These are phyloP conservation scores for Canariomyces notabilis DNA, from an alignment of 2,329 filamentous ascomycete genomes.

Conservation along the genomic window DNA sequence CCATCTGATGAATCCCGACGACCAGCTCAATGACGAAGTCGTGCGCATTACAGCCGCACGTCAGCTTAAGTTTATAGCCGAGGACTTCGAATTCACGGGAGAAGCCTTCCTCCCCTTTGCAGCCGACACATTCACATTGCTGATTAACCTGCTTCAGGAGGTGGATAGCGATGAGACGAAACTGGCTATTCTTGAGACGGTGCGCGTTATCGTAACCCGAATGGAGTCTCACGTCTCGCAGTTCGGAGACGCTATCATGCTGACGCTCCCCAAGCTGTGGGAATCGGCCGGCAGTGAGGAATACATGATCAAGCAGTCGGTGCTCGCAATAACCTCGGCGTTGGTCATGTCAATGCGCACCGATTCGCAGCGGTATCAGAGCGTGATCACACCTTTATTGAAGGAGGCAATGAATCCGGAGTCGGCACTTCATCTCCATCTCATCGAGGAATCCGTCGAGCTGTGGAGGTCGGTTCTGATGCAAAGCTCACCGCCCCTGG, in stretches of 20 bases:
- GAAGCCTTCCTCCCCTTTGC: conserved; percentile 74
- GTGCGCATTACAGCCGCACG: conserved; percentile 87
- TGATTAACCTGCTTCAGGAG: conserved; percentile 74
- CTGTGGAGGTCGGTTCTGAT: conserved; percentile 75
- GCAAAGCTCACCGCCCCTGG: conserved; percentile 58
- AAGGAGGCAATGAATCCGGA: conserved; percentile 70
- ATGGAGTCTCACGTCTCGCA: conserved; percentile 67
- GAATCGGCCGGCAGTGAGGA: conserved; percentile 72
- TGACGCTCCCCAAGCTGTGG: conserved; percentile 77
- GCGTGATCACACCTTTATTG: conserved; percentile 76
- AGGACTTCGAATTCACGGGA: conserved; percentile 77
- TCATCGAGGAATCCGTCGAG: conserved; percentile 88
- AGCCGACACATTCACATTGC: conserved; percentile 62
- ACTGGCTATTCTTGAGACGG: conserved; percentile 81
- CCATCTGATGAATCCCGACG: conserved; percentile 72
- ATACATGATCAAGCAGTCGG: conserved; percentile 89
- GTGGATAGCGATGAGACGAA: conserved; percentile 84
- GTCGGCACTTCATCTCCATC: conserved; percentile 70
- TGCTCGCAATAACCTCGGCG: conserved; percentile 78
- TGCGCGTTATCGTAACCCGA: conserved; percentile 72
- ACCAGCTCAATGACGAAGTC: conserved; percentile 80
- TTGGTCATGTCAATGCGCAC: conserved; percentile 81
- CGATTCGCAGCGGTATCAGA: conserved; percentile 72
- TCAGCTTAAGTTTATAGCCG: conserved; percentile 72
- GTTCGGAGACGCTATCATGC: conserved; percentile 76